phyloP scores from a whole-genome alignment of 148 eudicot species.

The Linanthus parryae region DNA sequence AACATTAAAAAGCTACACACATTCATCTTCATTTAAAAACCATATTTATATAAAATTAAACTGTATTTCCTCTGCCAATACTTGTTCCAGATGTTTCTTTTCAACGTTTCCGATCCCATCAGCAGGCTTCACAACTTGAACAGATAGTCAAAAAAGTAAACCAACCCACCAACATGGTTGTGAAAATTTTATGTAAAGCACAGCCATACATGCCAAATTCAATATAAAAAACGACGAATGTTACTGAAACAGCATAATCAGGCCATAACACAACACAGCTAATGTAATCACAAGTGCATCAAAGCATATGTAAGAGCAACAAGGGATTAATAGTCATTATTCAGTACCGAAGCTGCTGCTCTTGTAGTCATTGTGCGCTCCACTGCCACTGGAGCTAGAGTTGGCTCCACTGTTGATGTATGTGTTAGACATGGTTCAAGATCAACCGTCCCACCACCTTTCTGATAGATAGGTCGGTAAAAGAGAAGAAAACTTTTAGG shows the following conservation, averaged over 20 bases:
- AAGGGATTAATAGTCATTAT: neutral
- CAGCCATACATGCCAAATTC: too few species aligned
- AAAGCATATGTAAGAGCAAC: neutral
- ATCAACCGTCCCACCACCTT: slow-evolving; percentile 85
- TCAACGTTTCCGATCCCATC: too few species aligned
- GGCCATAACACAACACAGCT: neutral
- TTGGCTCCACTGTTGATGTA: slow-evolving; percentile 95
- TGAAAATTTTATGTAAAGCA: too few species aligned
- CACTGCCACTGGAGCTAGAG: slow-evolving; percentile 95
- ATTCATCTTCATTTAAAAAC: too few species aligned
- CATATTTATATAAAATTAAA: too few species aligned
- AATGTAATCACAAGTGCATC: neutral
- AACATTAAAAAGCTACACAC: too few species aligned
- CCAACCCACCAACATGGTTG: too few species aligned
- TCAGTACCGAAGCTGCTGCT: slow-evolving; percentile 92
- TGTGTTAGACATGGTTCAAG: slow-evolving; percentile 91
- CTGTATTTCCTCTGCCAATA: too few species aligned
- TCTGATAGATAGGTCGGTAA: slow-evolving; percentile 33
- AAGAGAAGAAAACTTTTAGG: too few species aligned
- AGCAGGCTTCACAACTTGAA: too few species aligned
- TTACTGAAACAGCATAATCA: neutral
- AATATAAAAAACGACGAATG: neutral
- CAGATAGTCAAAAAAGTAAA: too few species aligned
- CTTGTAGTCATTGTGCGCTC: slow-evolving; percentile 98
- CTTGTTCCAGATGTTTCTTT: too few species aligned